These are phyloP conservation scores for Phialophora verrucosa DNA, from an alignment of 2,329 filamentous ascomycete species.

Conservation along the genomic window DNA sequence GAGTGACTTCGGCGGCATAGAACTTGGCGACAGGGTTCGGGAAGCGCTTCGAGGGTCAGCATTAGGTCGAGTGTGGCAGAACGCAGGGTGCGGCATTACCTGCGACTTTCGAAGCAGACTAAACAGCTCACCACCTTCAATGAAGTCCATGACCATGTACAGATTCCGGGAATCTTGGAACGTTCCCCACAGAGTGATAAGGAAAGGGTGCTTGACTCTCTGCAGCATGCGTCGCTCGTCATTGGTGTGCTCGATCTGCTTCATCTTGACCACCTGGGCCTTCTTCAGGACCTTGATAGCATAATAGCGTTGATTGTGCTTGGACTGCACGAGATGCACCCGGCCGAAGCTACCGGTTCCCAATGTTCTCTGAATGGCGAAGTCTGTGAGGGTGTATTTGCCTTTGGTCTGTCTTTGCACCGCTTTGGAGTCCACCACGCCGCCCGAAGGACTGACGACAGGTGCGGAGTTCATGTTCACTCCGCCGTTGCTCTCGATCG, in stretches of 20 bases:
- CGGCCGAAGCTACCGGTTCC: constrained; percentile 96
- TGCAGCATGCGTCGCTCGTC: constrained; percentile 95
- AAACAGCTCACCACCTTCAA: constrained; percentile 96
- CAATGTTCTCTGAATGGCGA: constrained; percentile 85
- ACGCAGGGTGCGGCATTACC: constrained; percentile 59
- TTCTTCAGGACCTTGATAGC: constrained; percentile 99
- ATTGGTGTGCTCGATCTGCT: constrained; percentile 99
- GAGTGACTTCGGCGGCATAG: constrained; percentile 95
- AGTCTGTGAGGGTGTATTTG: constrained; percentile 93
- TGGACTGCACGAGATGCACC: constrained; percentile 95
- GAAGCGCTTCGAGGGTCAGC: constrained; percentile 72
- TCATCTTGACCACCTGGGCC: constrained; percentile 98
- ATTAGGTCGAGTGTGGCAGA: constrained; percentile 6
- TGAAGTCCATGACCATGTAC: constrained; percentile 99
- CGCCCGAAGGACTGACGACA: constrained; percentile 30
- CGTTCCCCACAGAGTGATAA: constrained; percentile 97
- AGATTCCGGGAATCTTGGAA: constrained; percentile 95
- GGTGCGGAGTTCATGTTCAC: constrained; percentile 38
- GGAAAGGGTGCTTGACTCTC: constrained; percentile 95
- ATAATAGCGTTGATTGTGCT: constrained; percentile 97
- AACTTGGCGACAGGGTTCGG: constrained; percentile 99
- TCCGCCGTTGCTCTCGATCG: constrained; percentile 40
- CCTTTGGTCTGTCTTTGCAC: constrained; percentile 79
- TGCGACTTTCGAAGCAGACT: constrained; percentile 90
- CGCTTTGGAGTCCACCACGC: constrained; percentile 44